Conservation (phyloP, 1,284 basidiomycete genomes). For the Trametes sp. region DNA sequence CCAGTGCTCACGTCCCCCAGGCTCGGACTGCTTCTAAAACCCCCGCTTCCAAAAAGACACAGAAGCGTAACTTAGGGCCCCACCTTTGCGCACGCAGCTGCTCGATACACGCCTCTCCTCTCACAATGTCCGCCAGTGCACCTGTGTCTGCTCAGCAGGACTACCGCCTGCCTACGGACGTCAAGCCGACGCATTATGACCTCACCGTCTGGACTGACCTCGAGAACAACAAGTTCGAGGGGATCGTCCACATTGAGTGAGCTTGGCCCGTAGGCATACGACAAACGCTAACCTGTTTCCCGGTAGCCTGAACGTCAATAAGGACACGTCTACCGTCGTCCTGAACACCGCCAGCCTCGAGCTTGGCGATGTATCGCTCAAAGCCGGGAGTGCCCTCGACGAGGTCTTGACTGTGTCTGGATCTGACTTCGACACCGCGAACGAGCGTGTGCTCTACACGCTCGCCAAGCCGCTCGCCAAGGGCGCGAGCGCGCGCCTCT, state of each 20-base stretch:
- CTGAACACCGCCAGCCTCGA: slow-evolving; percentile 80
- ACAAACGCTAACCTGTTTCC: no score
- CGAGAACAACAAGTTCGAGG: slow-evolving; percentile 75
- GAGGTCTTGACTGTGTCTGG: slow-evolving; percentile 57
- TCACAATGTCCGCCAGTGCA: slow-evolving; percentile 25
- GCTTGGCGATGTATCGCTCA: slow-evolving; percentile 73
- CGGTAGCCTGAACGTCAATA: slow-evolving; percentile 73
- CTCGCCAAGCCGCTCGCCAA: slow-evolving; percentile 65
- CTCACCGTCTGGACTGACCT: slow-evolving; percentile 88
- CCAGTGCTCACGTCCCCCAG: neutral
- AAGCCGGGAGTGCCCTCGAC: slow-evolving; percentile 64
- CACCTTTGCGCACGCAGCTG: slow-evolving; percentile 19
- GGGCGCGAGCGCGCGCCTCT: slow-evolving; percentile 69
- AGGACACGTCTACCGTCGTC: slow-evolving; percentile 70
- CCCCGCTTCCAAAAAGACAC: slow-evolving; percentile 2
- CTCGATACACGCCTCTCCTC: slow-evolving; percentile 18
- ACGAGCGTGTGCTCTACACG: slow-evolving; percentile 70
- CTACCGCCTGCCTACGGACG: slow-evolving; percentile 80
- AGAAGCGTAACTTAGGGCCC: slow-evolving; percentile 7
- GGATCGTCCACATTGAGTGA: slow-evolving; percentile 79
- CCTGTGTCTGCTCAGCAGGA: slow-evolving; percentile 39
- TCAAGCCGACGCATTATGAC: slow-evolving; percentile 85
- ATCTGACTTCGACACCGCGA: slow-evolving; percentile 62
- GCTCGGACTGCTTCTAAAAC: neutral
- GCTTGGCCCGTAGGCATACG: slow-evolving; percentile 32